phyloP scores from a whole-genome alignment of 306 rosid species.

The Carpinus fangiana region DNA sequence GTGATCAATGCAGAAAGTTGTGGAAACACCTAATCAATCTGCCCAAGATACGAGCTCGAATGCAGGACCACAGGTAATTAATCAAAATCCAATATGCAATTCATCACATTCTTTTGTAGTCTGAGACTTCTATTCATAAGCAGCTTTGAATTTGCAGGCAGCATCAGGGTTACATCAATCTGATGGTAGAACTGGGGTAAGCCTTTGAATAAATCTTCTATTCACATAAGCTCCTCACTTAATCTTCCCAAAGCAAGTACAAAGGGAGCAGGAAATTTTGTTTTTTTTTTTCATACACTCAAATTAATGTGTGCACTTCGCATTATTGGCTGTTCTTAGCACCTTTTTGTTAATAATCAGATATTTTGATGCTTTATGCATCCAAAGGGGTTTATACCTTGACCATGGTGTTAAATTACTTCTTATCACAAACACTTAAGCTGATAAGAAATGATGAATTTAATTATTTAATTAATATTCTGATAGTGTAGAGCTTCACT shows the following conservation, averaged over 20 bases:
- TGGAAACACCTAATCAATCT: conserved; percentile 6
- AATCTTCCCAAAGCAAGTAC: not conserved
- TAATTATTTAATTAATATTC: too few species aligned
- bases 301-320: not conserved
- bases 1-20: conserved; percentile 21
- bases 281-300: not conserved
- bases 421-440: too few species aligned
- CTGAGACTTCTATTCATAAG: conserved; percentile 1
- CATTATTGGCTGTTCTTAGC: not conserved
- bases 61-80: conserved; percentile 20
- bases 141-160: conserved; percentile 29
- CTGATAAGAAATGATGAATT: too few species aligned
- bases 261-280: not conserved
- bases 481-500: not conserved
- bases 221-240: not conserved
- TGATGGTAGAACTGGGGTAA: conserved; percentile 41
- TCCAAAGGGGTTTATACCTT: not conserved
- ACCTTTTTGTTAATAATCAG: not conserved
- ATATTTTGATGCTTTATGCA: not conserved
- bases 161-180: conserved; percentile 3
- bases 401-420: not conserved
- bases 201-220: not conserved
- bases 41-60: not conserved
- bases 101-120: not conserved
- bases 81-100: not conserved